Evolutionary conservation across 2,329 filamentous ascomycete species (phyloP), one percentile per base, ranked within the genome.

Genomic region (Polychaeton citri): DNA sequence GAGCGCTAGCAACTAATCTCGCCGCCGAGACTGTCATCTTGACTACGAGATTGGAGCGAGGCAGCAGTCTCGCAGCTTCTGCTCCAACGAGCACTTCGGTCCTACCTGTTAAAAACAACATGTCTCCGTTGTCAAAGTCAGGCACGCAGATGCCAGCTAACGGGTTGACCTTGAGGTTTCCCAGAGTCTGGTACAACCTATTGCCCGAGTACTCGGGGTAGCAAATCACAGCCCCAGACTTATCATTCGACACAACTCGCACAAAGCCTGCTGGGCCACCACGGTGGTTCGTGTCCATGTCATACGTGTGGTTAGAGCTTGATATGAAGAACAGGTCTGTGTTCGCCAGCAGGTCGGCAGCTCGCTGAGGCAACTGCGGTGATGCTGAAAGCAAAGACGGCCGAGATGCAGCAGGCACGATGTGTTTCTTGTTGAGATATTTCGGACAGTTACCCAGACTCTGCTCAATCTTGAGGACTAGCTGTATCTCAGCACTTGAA

Each of bases 141-240:
- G 84, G 82, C 21, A 93, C 68, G 2, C 72, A 73, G 33, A 88
- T 55, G 3, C 85, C 83, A 2, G 81, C 72, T 13, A 63, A 61
- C 0, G 82, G 81, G 20, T 77, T 79, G 6, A 69, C 59, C 26
- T 70, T 64, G 10, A 92, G 62, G 51, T 93, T 93, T 1, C 85
- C 85, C 0, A 92, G 68, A 0, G 80, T 83, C 55, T 92, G 84
- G 48, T 92, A 93, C 0, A 90, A 62, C 12, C 82, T 66, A 55
- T 93, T 93, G 6, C 85, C 85, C 1, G 80, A 86, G 54, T 81
- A 92, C 53, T 93, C 85, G 0, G 85, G 85, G 57, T 84, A 93
- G 2, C 79, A 65, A 10, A 92, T 56, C 2, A 72, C 65, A 1
- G 61, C 62, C 3, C 55, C 57, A 17, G 42, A 50, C 13, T 30